Conservation (phyloP, 2,329 filamentous ascomycete genomes). For the Botrytis cinerea region DNA sequence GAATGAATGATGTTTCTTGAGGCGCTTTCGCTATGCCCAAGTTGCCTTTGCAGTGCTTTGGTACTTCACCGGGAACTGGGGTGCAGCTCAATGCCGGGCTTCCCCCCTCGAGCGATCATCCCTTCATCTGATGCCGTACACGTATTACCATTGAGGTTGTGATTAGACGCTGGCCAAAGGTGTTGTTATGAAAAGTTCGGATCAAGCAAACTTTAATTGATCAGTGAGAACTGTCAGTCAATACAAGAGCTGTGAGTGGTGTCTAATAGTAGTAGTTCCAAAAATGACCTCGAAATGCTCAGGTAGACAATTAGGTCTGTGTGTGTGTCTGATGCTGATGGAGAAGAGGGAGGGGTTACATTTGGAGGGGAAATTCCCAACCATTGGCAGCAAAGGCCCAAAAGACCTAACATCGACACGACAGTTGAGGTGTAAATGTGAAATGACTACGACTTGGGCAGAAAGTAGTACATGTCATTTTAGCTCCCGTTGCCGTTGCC, state of each 20-base stretch:
- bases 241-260: not conserved
- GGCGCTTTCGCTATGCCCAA: not conserved
- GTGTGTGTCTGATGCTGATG: not conserved
- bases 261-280: too few species aligned
- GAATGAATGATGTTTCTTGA: not conserved
- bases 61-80: conserved; percentile 12
- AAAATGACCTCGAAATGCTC: not conserved
- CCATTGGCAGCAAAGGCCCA: not conserved
- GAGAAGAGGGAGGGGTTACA: not conserved
- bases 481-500: not conserved
- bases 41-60: conserved; percentile 8
- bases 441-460: not conserved
- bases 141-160: not conserved
- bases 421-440: not conserved
- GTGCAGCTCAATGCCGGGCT: conserved; percentile 1
- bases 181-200: conserved; percentile 10
- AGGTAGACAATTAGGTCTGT: not conserved
- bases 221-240: not conserved
- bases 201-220: not conserved
- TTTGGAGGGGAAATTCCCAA: conserved; percentile 4
- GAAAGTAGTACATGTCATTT: not conserved
- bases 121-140: conserved; percentile 28
- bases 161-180: not conserved
- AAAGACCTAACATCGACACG: not conserved
- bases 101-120: not conserved